Evolutionary conservation across 179 eudicot species (phyloP), one percentile per base, ranked within the genome.

Genomic region (Silene noctiflora): DNA sequence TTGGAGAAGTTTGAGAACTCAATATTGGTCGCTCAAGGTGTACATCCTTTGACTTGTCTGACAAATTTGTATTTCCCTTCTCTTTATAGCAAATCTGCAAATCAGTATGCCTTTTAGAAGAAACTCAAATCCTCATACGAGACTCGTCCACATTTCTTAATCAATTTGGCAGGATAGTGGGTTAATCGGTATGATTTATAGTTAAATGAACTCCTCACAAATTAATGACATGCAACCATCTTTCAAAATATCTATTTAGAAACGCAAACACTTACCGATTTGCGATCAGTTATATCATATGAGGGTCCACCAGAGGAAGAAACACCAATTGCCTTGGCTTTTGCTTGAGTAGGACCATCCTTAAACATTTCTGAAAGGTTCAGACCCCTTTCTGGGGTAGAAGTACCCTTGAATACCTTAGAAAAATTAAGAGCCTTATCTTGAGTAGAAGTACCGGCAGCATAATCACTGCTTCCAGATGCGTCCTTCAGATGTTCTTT

Each of bases 261-360:
- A 53, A 55, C 59, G 1, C 3, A 19, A n/a, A 56, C 74, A 13
- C 67, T 56, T 65, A 35, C 69, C 75, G 73, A 77, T 63, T 59
- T 80, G 75, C 29, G 73, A 62, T 71, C 80, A 48, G 75, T 67
- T 59, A 69, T 48, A 67, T 70, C 80, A 53, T 13, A 31, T 42
- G 80, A 66, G 53, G 80, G 63, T 84, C 81, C 80, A 70, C 82
- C 81, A 48, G 72, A 81, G n/a, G 85, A 78, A 13, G 82, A 80
- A 46, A 79, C 71, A 82, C 80, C 81, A 55, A 71, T 80, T 44
- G 80, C 85, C 19, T 76, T 80, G 1, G 82, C 80, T 46, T 68
- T 77, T 25, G 63, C 48, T 67, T 6, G 75, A 25, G 63, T 55
- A 16, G 13, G 25, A 31, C 17, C 62, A 51, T 16, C 60, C 74